Conservation (phyloP, 2,329 filamentous ascomycete species). For the Penicillium sp. region DNA sequence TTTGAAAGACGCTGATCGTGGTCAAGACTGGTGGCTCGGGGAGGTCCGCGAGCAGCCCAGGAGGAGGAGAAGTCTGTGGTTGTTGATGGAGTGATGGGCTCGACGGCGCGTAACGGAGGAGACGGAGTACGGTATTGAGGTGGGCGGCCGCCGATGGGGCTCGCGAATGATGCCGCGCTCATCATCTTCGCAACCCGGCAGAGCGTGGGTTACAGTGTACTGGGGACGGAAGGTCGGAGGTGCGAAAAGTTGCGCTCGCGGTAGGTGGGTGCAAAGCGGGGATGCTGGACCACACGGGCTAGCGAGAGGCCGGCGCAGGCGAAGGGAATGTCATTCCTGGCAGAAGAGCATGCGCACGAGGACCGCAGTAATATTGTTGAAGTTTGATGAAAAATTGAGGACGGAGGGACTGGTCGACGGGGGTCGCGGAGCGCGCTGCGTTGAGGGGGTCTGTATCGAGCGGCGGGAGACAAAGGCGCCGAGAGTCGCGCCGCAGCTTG, state of each 20-base stretch:
- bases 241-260: slow-evolving; percentile 34
- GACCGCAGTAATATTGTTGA: slow-evolving; percentile 23
- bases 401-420: slow-evolving; percentile 20
- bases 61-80: slow-evolving; percentile 32
- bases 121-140: slow-evolving; percentile 50
- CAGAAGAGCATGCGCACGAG: slow-evolving; percentile 27
- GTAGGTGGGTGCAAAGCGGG: slow-evolving; percentile 45
- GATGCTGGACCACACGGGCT: slow-evolving; percentile 44
- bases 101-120: slow-evolving; percentile 49
- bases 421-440: slow-evolving; percentile 22
- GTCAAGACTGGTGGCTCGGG: slow-evolving; percentile 28
- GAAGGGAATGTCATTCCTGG: slow-evolving; percentile 45
- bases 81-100: slow-evolving; percentile 46
- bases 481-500: slow-evolving; percentile 28
- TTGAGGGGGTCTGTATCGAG: slow-evolving; percentile 29
- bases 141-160: slow-evolving; percentile 39
- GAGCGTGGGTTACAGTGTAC: slow-evolving; percentile 9
- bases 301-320: slow-evolving; percentile 40
- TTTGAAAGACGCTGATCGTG: slow-evolving; percentile 23
- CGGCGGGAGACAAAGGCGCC: slow-evolving; percentile 31
- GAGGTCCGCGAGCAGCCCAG: slow-evolving; percentile 32
- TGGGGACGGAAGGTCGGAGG: slow-evolving; percentile 21
- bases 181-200: slow-evolving; percentile 35
- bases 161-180: slow-evolving; percentile 42
- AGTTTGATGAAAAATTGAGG: slow-evolving; percentile 23